Base-by-base conservation (phyloP, 164 flowering plant genomes). In the Paratinospora sagittata region DNA sequence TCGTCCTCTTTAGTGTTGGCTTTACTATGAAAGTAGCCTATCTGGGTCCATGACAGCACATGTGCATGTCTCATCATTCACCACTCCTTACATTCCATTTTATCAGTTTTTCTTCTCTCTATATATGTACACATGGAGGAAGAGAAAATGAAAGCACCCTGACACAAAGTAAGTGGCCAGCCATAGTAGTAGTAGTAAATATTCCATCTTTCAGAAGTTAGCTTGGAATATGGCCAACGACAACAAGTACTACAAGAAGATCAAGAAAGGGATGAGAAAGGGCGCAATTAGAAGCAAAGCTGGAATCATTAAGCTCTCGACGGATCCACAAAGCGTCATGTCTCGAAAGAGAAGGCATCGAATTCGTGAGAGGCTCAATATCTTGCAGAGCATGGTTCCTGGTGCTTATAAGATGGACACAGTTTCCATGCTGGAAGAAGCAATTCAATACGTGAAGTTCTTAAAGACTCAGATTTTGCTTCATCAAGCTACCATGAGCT, bases 281-380 rank as follows among this genome's bases (percentile, higher is more conserved):
- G 60, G 55, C 3, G 19, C 55, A 3, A 47, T 0, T 47, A 11
- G 19, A 19, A 19, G 55, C 5, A 19, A 14, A 19, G 55, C 16
- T 14, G 14, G 14, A 11, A 13, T 19, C 0, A 71, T 75, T 78
- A 87, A 77, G 84, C 85, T 91, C 0, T 91, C 97, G 17, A 89
- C 89, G 0, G 97, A 90, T 73, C 96, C 97, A 19, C 97, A 92
- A 70, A 89, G 97, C 63, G 86, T 92, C 63, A 96, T 96, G 12
- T 93, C 97, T 0, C 65, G 97, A 62, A 81, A 88, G 63, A 79
- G 97, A 77, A 66, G 97, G 76, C 94, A 88, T 74, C 69, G 97
- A 0, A 92, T 92, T 58, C 90, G 97, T 41, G 87, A 88, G 63
- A 63, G 91, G 63, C 86, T 92, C 88, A 90, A 88, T 82, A 85